Evolutionary conservation across 192 early-diverging fungal species (phyloP).

Genomic region (Backusella tuberculispora): DNA sequence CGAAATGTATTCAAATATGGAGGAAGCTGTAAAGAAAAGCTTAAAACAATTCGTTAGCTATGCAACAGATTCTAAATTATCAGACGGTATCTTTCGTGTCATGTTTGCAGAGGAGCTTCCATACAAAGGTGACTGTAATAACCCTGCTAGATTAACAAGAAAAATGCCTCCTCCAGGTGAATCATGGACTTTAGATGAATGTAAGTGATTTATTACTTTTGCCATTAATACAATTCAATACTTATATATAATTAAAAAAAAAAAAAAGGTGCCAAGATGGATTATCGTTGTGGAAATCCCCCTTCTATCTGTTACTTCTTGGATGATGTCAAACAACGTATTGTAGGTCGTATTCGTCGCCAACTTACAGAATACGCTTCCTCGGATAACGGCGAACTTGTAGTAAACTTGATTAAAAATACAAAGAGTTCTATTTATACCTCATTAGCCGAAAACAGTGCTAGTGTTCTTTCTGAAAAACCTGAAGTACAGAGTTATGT

Average conservation of each 20-base stretch:
- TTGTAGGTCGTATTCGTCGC: slow-evolving; percentile 30
- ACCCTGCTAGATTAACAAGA: slow-evolving; percentile 46
- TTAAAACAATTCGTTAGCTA: slow-evolving; percentile 27
- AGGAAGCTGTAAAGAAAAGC: slow-evolving; percentile 24
- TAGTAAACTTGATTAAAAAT: slow-evolving; percentile 24
- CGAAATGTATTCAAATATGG: slow-evolving; percentile 24
- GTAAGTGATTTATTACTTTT: slow-evolving; percentile 25
- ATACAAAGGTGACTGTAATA: slow-evolving; percentile 64
- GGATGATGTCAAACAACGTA: slow-evolving; percentile 33
- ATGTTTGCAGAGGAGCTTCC: slow-evolving; percentile 53
- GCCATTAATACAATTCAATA: background rate
- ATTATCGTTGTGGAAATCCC: slow-evolving; percentile 64
- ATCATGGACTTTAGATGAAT: slow-evolving; percentile 55
- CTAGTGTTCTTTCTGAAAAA: slow-evolving; percentile 32
- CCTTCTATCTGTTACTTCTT: slow-evolving; percentile 63
- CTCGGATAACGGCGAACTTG: slow-evolving; percentile 32
- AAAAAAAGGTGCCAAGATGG: slow-evolving; percentile 46
- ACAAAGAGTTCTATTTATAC: slow-evolving; percentile 24
- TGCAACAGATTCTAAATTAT: slow-evolving; percentile 36
- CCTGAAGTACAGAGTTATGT: slow-evolving; percentile 23
- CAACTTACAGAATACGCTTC: slow-evolving; percentile 30
- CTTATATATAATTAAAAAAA: background rate
- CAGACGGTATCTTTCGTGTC: slow-evolving; percentile 42
- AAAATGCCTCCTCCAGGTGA: slow-evolving; percentile 51
- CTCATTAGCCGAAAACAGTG: slow-evolving; percentile 30